These are phyloP conservation scores for Ilex aquifolium DNA, from an alignment of 257 asterid species.

Conservation along the genomic window DNA sequence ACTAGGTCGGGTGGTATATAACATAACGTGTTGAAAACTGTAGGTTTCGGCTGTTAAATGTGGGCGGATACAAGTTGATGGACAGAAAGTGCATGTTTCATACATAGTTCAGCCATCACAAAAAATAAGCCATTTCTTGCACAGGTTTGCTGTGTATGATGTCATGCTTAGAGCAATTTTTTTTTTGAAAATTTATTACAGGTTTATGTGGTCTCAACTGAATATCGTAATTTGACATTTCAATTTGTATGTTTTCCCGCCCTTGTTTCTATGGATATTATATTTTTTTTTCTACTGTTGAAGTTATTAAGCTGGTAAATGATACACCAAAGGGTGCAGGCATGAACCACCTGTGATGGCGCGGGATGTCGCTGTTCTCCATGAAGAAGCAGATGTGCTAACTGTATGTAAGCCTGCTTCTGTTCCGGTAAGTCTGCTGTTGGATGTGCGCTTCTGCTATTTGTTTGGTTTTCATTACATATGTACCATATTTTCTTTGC, in stretches of 20 bases:
- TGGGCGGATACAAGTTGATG: conserved; percentile 95
- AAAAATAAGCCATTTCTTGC: conserved; percentile 90
- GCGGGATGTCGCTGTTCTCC: conserved; percentile 64
- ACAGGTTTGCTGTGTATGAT: conserved; percentile 46
- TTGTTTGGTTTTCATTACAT: not conserved
- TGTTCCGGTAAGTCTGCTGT: conserved; percentile 71
- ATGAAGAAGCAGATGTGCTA: conserved; percentile 65
- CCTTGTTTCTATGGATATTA: not conserved
- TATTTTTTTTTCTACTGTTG: conserved; percentile 1
- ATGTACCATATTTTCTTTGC: conserved; percentile 1
- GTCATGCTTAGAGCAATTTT: not conserved
- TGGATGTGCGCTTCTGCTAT: conserved; percentile 6
- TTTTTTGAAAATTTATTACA: too few relatives aligned
- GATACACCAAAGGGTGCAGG: conserved; percentile 68
- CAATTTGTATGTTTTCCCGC: not conserved
- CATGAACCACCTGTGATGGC: conserved; percentile 99
- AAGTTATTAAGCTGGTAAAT: conserved; percentile 27
- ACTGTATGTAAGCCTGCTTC: conserved; percentile 93
- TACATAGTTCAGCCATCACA: conserved; percentile 68
- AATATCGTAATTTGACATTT: not conserved
- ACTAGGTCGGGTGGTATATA: not conserved
- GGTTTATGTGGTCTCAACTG: too few relatives aligned
- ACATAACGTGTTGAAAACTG: conserved; percentile 4
- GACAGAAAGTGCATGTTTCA: conserved; percentile 59
- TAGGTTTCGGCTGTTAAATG: conserved; percentile 85